A percentile compares a stretch with the other conserved stretches of the same genome.
phyloP scores from a whole-genome alignment of 176 grass and related monocot species.

The Paspalum vaginatum region DNA sequence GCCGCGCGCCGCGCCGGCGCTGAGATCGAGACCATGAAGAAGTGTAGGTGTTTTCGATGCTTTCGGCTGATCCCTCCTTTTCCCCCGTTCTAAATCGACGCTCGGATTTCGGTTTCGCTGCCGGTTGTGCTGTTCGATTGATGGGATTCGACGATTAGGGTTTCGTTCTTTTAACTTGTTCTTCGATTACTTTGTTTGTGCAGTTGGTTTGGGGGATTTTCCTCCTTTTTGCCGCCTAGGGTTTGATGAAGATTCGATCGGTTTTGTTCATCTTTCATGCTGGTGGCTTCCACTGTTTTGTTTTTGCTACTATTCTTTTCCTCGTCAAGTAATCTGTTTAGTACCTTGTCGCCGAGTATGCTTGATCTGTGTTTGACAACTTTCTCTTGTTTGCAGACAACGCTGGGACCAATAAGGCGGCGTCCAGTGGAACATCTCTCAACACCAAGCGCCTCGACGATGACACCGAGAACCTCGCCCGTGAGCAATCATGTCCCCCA shows the following conservation, averaged over 20 bases:
- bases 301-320: background rate
- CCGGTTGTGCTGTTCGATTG: background rate
- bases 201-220: background rate
- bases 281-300: background rate
- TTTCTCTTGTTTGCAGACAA: slow-evolving; percentile 46
- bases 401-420: slow-evolving; percentile 72
- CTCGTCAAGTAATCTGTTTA: background rate
- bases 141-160: background rate
- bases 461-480: slow-evolving; percentile 69
- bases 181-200: background rate
- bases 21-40: slow-evolving; percentile 77
- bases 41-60: slow-evolving; percentile 36
- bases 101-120: background rate
- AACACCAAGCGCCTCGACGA: slow-evolving; percentile 79
- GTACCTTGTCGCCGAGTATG: background rate
- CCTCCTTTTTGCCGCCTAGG: background rate
- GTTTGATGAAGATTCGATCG: background rate
- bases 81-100: background rate
- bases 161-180: background rate
- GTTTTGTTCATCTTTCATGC: background rate
- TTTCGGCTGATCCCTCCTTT: background rate
- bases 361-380: background rate
- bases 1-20: slow-evolving; percentile 77
- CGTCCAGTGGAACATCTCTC: slow-evolving; percentile 66
- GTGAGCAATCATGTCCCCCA: slow-evolving; percentile 43